Conservation (phyloP, 2,329 filamentous ascomycete genomes). For the Trichoderma breve region DNA sequence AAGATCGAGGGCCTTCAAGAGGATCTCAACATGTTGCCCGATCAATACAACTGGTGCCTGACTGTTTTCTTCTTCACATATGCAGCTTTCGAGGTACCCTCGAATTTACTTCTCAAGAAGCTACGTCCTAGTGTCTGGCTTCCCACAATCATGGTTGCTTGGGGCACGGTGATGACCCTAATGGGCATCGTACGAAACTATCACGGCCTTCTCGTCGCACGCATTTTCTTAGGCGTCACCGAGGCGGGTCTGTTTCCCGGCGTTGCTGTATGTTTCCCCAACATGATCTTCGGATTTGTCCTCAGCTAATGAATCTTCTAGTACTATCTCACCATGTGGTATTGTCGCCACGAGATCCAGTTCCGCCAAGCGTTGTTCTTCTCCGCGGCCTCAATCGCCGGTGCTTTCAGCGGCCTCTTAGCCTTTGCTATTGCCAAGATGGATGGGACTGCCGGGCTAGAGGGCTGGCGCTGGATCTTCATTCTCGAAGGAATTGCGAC, state of each 20-base stretch:
- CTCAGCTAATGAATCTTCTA: slow-evolving; percentile 22
- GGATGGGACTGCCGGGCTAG: slow-evolving; percentile 59
- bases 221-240: slow-evolving; percentile 60
- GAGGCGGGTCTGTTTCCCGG: slow-evolving; percentile 68
- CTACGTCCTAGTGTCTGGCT: slow-evolving; percentile 73
- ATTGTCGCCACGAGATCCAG: slow-evolving; percentile 55
- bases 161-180: slow-evolving; percentile 49
- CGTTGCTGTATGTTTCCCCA: slow-evolving; percentile 42
- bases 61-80: slow-evolving; percentile 78
- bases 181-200: slow-evolving; percentile 54
- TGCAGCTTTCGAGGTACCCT: slow-evolving; percentile 69
- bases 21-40: slow-evolving; percentile 54
- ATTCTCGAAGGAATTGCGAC: slow-evolving; percentile 70
- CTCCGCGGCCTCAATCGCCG: slow-evolving; percentile 74
- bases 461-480: slow-evolving; percentile 65
- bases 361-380: slow-evolving; percentile 73
- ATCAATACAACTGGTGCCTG: slow-evolving; percentile 69
- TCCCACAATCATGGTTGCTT: slow-evolving; percentile 70
- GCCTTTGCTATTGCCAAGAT: slow-evolving; percentile 69
- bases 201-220: slow-evolving; percentile 46
- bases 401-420: slow-evolving; percentile 71
- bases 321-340: slow-evolving; percentile 59
- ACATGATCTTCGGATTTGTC: background rate
- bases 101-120: slow-evolving; percentile 73
- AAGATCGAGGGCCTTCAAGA: slow-evolving; percentile 60